Evolutionary conservation across 2,329 filamentous ascomycete species (phyloP).

Genomic region (Mycocentrospora acerina): DNA sequence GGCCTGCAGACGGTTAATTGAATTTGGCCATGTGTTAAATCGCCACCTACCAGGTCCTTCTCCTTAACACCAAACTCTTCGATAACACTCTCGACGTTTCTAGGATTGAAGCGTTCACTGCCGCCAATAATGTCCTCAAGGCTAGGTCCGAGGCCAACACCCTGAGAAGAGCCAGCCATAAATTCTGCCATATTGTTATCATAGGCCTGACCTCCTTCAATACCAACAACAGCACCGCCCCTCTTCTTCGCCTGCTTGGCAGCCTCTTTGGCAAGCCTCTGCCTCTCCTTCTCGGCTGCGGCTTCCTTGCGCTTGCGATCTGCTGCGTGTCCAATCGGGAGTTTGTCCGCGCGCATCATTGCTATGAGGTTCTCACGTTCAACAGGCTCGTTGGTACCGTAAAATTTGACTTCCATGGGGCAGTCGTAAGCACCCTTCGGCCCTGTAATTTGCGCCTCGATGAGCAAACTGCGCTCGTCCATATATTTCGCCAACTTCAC

Average conservation of each 20-base stretch:
- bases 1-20: conserved; percentile 38
- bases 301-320: conserved; percentile 54
- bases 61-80: conserved; percentile 74
- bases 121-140: conserved; percentile 65
- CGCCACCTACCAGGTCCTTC: conserved; percentile 54
- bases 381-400: conserved; percentile 62
- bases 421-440: conserved; percentile 69
- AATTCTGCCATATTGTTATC: conserved; percentile 30
- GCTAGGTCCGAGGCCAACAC: conserved; percentile 45
- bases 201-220: conserved; percentile 30
- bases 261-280: conserved; percentile 47
- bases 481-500: conserved; percentile 74
- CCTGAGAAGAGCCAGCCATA: conserved; percentile 25
- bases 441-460: conserved; percentile 72
- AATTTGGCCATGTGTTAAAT: not conserved
- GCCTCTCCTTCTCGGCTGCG: conserved; percentile 58
- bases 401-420: conserved; percentile 69
- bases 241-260: conserved; percentile 34
- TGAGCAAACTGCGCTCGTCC: conserved; percentile 52
- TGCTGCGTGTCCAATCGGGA: conserved; percentile 51
- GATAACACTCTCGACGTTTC: conserved; percentile 63
- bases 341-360: conserved; percentile 63
- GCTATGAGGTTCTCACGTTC: conserved; percentile 58
- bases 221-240: conserved; percentile 34
- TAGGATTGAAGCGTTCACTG: conserved; percentile 68